Conservation (phyloP, 1,284 basidiomycete species). For the Cutaneotrichosporon sp. region DNA sequence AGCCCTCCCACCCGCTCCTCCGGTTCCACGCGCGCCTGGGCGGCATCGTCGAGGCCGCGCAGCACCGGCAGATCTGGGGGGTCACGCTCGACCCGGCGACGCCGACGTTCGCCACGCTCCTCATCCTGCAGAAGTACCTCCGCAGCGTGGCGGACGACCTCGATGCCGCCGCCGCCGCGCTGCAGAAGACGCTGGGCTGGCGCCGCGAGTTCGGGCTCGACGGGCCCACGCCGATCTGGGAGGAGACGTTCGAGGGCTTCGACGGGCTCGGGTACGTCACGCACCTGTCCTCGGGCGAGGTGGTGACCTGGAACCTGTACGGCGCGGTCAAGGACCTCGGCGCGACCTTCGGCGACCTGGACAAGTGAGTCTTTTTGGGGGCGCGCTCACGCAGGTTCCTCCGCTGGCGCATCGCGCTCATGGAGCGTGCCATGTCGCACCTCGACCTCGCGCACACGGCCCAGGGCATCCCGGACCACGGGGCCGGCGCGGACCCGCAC, state of each 20-base stretch:
- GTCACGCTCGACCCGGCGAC: conserved; percentile 23
- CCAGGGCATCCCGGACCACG: conserved; percentile 27
- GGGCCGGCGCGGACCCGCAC: conserved; percentile 27
- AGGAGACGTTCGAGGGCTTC: conserved; percentile 17
- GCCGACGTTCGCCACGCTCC: conserved; percentile 23
- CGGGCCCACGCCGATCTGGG: not conserved
- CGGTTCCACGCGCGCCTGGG: conserved; percentile 22
- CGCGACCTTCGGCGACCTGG: conserved; percentile 34
- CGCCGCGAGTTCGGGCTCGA: conserved; percentile 32
- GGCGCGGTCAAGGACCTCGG: conserved; percentile 29
- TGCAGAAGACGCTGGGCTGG: conserved; percentile 31
- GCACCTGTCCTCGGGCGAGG: conserved; percentile 21
- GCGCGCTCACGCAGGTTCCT: conserved; percentile 23
- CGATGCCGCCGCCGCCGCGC: conserved; percentile 20
- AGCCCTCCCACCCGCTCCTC: conserved; percentile 25
- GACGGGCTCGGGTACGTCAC: conserved; percentile 34
- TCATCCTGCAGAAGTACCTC: conserved; percentile 36
- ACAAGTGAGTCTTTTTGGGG: no score
- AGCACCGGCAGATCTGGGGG: conserved; percentile 31
- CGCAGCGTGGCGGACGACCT: conserved; percentile 24
- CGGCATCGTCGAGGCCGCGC: conserved; percentile 22
- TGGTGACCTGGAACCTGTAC: conserved; percentile 38
- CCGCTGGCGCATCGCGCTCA: conserved; percentile 33
- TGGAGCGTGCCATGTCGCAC: conserved; percentile 27
- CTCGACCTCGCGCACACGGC: conserved; percentile 27